Evolutionary conservation across 176 grass and related monocot genomes (phyloP).

Genomic region (Eleusine indica): DNA sequence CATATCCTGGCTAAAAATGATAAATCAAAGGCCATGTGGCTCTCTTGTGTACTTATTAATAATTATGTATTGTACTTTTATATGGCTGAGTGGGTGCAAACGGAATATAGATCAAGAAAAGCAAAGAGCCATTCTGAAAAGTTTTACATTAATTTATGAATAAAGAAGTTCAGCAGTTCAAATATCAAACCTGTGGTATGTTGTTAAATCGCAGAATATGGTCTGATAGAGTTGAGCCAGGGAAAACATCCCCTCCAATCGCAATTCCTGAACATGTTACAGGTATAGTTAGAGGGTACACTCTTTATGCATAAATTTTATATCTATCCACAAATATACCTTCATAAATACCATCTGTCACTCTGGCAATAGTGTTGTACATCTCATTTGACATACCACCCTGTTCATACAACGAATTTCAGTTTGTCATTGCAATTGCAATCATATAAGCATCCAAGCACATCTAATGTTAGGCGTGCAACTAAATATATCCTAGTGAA

Average conservation of each 20-base stretch:
- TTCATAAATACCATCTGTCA: constrained; percentile 99
- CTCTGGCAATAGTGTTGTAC: constrained; percentile 97
- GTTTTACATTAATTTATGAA: not conserved
- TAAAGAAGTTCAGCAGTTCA: constrained; percentile 14
- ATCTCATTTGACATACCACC: constrained; percentile 99
- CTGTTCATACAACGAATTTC: constrained; percentile 53
- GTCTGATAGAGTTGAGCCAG: constrained; percentile 95
- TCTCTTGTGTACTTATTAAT: constrained; percentile 20
- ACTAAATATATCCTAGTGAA: not conserved
- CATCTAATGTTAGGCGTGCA: not conserved
- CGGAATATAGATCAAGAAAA: constrained; percentile 7
- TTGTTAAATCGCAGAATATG: constrained; percentile 97
- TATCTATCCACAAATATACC: constrained; percentile 50
- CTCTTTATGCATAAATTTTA: not conserved
- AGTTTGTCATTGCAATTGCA: not conserved
- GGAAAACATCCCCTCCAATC: constrained; percentile 99
- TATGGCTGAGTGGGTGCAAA: not conserved
- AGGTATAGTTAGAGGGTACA: not conserved
- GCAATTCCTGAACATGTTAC: constrained; percentile 74
- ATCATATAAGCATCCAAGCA: not conserved
- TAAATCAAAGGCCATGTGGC: not conserved
- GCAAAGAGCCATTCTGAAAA: not conserved
- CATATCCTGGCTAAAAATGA: constrained; percentile 24
- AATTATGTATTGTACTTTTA: constrained; percentile 7
- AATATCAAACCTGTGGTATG: constrained; percentile 79